Evolutionary conservation across 345 rosid species (phyloP).

Genomic region (Gynandropsis gynandra): DNA sequence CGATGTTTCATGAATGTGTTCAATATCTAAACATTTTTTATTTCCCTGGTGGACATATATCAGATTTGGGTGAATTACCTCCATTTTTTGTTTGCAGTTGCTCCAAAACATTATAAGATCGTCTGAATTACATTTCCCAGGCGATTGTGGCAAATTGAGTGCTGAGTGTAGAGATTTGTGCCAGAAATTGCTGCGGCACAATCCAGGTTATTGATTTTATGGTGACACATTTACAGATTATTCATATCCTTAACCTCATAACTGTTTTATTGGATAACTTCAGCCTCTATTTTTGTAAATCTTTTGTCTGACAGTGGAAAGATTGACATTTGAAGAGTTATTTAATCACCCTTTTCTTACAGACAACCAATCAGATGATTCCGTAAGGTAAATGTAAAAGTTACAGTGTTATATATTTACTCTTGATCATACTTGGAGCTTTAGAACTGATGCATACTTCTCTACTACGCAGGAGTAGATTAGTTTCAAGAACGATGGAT

Average conservation of each 20-base stretch:
- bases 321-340: slow-evolving; percentile 91
- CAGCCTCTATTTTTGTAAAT: too few relatives aligned
- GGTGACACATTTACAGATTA: background rate
- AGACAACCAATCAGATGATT: slow-evolving; percentile 38
- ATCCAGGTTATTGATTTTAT: slow-evolving; percentile 93
- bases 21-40: background rate
- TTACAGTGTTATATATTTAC: slow-evolving; percentile 2
- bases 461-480: slow-evolving; percentile 40
- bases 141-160: slow-evolving; percentile 48
- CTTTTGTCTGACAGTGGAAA: slow-evolving; percentile 71
- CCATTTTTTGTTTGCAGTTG: slow-evolving; percentile 49
- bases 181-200: slow-evolving; percentile 71
- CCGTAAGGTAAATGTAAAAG: slow-evolving; percentile 44
- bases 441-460: slow-evolving; percentile 21
- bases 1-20: too few relatives aligned
- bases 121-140: slow-evolving; percentile 70
- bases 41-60: slow-evolving; percentile 11
- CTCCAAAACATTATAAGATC: slow-evolving; percentile 85
- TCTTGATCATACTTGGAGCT: background rate
- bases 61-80: slow-evolving; percentile 10
- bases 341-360: slow-evolving; percentile 83
- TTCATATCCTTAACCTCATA: too few relatives aligned
- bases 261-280: too few relatives aligned
- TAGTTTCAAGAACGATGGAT: slow-evolving; percentile 34
- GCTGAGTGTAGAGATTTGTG: slow-evolving; percentile 76